Conservation (phyloP, 192 early-diverging fungal genomes). For the Lobulomyces angularis region DNA sequence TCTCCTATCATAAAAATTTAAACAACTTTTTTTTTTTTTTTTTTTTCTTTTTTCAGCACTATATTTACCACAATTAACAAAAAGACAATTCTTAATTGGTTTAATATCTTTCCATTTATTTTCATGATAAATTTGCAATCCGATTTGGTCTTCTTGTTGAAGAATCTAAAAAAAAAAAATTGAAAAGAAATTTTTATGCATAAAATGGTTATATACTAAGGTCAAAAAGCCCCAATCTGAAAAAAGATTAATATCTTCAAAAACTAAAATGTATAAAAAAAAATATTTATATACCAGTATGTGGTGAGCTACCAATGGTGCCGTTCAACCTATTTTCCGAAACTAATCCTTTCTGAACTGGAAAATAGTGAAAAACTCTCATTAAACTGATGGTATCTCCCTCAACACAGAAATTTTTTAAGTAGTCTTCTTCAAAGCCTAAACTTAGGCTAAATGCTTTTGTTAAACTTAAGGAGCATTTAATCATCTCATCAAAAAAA, state of each 20-base stretch:
- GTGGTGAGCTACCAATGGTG: slow-evolving; percentile 23
- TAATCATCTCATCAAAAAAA: slow-evolving; percentile 23
- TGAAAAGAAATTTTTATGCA: too few relatives aligned
- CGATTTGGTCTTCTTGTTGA: slow-evolving; percentile 26
- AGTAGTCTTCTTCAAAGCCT: slow-evolving; percentile 6
- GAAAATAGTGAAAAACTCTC: slow-evolving; percentile 44
- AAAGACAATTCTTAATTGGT: too few relatives aligned
- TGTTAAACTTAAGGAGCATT: slow-evolving; percentile 23
- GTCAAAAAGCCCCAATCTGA: slow-evolving; percentile 53
- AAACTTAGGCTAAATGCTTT: slow-evolving; percentile 27
- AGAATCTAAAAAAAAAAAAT: too few relatives aligned
- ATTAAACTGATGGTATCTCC: slow-evolving; percentile 42
- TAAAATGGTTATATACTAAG: too few relatives aligned
- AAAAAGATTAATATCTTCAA: background rate
- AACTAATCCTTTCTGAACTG: slow-evolving; percentile 16
- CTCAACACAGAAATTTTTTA: slow-evolving; percentile 16
- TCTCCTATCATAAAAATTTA: slow-evolving; percentile 53
- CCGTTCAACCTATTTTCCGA: slow-evolving; percentile 12
- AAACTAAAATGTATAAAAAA: background rate
- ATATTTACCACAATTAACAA: too few relatives aligned
- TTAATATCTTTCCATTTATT: slow-evolving; percentile 35
- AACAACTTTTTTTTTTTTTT: slow-evolving; percentile 13
- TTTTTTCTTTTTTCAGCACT: too few relatives aligned
- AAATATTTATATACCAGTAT: slow-evolving; percentile 13
- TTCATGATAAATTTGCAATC: slow-evolving; percentile 32